Conservation (phyloP, 768 basidiomycete genomes). For the Leccinum sublutescens region DNA sequence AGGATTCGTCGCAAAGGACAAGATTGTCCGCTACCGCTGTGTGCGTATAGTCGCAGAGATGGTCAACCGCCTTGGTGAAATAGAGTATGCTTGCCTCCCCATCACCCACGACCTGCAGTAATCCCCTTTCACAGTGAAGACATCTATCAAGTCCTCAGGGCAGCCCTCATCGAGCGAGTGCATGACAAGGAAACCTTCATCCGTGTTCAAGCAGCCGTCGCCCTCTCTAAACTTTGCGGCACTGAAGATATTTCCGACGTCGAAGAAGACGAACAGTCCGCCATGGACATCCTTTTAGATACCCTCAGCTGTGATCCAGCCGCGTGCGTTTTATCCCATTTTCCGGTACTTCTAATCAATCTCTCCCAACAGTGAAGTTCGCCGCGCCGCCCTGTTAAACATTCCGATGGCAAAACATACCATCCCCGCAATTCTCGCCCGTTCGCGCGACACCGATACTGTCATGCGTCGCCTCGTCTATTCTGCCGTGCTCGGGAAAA, state of each 20-base stretch:
- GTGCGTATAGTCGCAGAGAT: slow-evolving; percentile 76
- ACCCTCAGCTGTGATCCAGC: slow-evolving; percentile 70
- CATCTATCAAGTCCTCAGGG: slow-evolving; percentile 60
- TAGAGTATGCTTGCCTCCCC: slow-evolving; percentile 60
- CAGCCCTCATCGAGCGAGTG: slow-evolving; percentile 65
- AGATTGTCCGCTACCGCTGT: slow-evolving; percentile 77
- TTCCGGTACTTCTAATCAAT: neutral
- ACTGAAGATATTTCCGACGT: slow-evolving; percentile 63
- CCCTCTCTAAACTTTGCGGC: slow-evolving; percentile 72
- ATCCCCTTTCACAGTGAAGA: slow-evolving; percentile 57
- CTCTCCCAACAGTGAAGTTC: slow-evolving; percentile 69
- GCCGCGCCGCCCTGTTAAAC: slow-evolving; percentile 72
- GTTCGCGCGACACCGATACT: slow-evolving; percentile 78
- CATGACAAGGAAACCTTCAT: slow-evolving; percentile 77
- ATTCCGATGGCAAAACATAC: slow-evolving; percentile 57
- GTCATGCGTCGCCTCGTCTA: slow-evolving; percentile 75
- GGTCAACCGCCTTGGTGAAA: slow-evolving; percentile 75
- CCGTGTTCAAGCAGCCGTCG: slow-evolving; percentile 76
- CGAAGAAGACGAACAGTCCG: slow-evolving; percentile 44
- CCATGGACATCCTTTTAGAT: slow-evolving; percentile 63
- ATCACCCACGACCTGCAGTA: neutral
- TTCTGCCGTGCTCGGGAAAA: slow-evolving; percentile 50
- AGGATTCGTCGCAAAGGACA: slow-evolving; percentile 86
- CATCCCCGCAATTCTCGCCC: slow-evolving; percentile 64
- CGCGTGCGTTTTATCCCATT: slow-evolving; percentile 49